Percentiles rank a stretch among this genome's conserved stretches.
Conservation (phyloP, 2,329 filamentous ascomycete species). For the Fulvia fulva region DNA sequence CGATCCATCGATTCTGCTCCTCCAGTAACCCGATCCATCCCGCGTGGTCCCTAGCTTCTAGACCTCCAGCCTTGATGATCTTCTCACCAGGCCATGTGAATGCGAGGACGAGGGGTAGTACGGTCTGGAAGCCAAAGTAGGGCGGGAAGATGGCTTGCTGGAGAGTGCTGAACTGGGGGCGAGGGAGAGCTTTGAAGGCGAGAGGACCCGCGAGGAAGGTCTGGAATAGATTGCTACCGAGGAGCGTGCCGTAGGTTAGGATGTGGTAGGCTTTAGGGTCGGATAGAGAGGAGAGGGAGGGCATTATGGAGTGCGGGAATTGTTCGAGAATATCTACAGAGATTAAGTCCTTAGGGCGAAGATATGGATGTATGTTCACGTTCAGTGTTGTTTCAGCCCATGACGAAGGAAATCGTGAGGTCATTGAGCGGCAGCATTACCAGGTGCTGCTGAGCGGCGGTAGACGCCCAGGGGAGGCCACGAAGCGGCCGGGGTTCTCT, state of each 20-base stretch:
- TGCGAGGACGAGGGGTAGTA: conserved; percentile 67
- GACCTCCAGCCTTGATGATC: conserved; percentile 23
- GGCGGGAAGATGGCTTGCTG: conserved; percentile 79
- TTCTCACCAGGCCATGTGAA: conserved; percentile 72
- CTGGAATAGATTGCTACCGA: conserved; percentile 85
- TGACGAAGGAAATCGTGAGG: not conserved
- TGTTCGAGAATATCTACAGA: not conserved
- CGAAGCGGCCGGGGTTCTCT: too few species aligned
- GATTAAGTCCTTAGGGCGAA: not conserved
- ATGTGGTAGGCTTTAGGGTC: conserved; percentile 75
- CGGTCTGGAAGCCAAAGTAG: conserved; percentile 83
- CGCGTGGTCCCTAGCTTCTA: conserved; percentile 21
- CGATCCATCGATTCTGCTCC: conserved; percentile 58
- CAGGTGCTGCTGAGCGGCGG: too few species aligned
- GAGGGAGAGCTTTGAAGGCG: conserved; percentile 71
- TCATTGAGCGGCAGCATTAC: too few species aligned
- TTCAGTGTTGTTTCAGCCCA: not conserved
- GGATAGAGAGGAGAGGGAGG: conserved; percentile 50
- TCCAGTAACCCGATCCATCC: conserved; percentile 47
- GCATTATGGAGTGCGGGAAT: conserved; percentile 30
- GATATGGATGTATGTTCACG: not conserved
- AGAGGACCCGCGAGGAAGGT: conserved; percentile 72
- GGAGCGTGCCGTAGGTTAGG: conserved; percentile 69
- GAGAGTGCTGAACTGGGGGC: conserved; percentile 74
- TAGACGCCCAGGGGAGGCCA: too few species aligned